Base-by-base conservation (phyloP, 257 asterid species). In the Ilex aquifolium region DNA sequence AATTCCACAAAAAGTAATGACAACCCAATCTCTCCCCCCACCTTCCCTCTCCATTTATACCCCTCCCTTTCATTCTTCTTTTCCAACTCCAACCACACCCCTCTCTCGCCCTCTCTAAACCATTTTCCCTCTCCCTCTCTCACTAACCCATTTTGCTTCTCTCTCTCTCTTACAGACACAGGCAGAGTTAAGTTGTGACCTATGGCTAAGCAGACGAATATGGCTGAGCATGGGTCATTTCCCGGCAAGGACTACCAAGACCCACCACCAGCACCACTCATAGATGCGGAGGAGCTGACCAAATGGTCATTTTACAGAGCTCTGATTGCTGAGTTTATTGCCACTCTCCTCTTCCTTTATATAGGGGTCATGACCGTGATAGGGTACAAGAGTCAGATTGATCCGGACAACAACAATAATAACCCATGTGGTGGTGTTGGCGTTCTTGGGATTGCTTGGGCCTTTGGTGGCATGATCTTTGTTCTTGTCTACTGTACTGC, bases 231-330 rank as follows among this genome's bases (percentile, higher is more conserved):
- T 3, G 86, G 77, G 2, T 82, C 88, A 3, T 76, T 69, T 60
- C 76, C 85, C 6, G 67, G 82, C 2, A 85, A 87, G 74, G 95
- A 87, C 82, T 87, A 85, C 79, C 82, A 75, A 31, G 95, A 85
- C 32, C 95, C 95, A 14, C 95, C 92, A 51, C 85, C 90, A 61
- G 85, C 86, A 53, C 93, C 93, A 21, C 80, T 87, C 52, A 49
- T 84, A 68, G 95, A 87, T 76, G 61, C 67, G 1, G 80, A 48
- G 40, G 95, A 87, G 85, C 80, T 87, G 55, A 31, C 66, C 6
- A 77, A 79, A 31, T 87, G 95, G 95, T 85, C 95, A 0, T 87
- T 87, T 42, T 85, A 85, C 83, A 70, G 95, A 44, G 95, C 93
- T 12, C 32, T 84, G 8, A 85, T 87, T 21, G 95, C 95, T 3